Evolutionary conservation across 1,139 yeast species (phyloP).

Genomic region (Pichia sp.): DNA sequence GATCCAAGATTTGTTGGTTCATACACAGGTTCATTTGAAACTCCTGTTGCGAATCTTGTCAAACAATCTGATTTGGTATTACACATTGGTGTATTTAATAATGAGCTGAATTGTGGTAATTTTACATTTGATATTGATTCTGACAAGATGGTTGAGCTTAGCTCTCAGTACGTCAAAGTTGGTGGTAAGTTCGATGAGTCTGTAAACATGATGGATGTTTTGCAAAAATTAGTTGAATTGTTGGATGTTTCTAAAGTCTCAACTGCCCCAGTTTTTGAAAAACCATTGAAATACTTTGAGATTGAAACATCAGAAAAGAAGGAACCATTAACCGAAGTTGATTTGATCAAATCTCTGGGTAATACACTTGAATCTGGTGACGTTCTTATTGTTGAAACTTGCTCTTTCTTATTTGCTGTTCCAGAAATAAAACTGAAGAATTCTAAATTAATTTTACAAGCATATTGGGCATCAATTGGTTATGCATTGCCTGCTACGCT

Average conservation of each 20-base stretch:
- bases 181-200: slow-evolving; percentile 28
- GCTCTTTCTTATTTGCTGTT: slow-evolving; percentile 66
- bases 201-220: slow-evolving; percentile 39
- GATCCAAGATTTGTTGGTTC: slow-evolving; percentile 53
- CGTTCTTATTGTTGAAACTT: slow-evolving; percentile 65
- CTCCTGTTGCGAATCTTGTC: slow-evolving; percentile 29
- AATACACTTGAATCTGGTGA: slow-evolving; percentile 47
- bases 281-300: slow-evolving; percentile 4
- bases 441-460: slow-evolving; percentile 47
- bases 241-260: slow-evolving; percentile 31
- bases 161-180: slow-evolving; percentile 34
- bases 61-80: slow-evolving; percentile 41
- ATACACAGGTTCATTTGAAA: slow-evolving; percentile 44
- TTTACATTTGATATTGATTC: slow-evolving; percentile 13
- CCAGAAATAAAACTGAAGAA: slow-evolving; percentile 37
- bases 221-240: slow-evolving; percentile 31
- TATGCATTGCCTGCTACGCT: slow-evolving; percentile 78
- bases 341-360: slow-evolving; percentile 20
- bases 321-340: slow-evolving; percentile 15
- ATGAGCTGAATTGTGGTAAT: slow-evolving; percentile 44
- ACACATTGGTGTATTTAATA: slow-evolving; percentile 40
- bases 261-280: slow-evolving; percentile 7
- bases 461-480: slow-evolving; percentile 78
- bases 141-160: slow-evolving; percentile 14
- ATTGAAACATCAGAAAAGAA: slow-evolving; percentile 1